Conservation (phyloP, 148 eudicot genomes). For the Spergularia bocconei region DNA sequence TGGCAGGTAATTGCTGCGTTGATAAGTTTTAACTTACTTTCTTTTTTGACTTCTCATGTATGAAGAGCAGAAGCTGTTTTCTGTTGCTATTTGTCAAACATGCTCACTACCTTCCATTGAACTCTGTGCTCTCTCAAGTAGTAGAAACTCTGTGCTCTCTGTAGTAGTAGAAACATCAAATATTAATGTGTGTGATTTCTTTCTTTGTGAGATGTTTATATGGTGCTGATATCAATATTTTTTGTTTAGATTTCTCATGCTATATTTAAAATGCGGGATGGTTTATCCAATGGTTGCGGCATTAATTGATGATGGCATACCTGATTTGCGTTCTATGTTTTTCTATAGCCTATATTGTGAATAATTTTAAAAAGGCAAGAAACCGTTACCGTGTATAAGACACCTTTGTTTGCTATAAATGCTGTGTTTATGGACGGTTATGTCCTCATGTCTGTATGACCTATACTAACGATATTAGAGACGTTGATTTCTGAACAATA, state of each 20-base stretch:
- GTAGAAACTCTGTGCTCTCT: background rate
- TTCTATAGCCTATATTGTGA: background rate
- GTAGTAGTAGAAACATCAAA: background rate
- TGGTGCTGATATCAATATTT: background rate
- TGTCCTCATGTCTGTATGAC: background rate
- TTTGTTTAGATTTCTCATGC: background rate
- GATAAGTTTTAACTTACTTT: background rate
- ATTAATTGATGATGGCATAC: background rate
- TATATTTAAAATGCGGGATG: background rate
- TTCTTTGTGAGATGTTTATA: background rate
- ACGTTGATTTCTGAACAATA: background rate
- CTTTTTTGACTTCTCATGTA: conserved; percentile 2
- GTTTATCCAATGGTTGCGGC: background rate
- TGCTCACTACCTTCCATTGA: background rate
- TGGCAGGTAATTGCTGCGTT: conserved; percentile 25
- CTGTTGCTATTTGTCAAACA: background rate
- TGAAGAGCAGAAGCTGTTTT: background rate
- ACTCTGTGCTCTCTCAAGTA: background rate
- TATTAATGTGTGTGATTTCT: background rate
- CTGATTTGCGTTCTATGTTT: background rate
- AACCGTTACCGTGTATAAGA: background rate
- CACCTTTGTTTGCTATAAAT: background rate
- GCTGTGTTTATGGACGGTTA: background rate
- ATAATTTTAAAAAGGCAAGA: background rate
- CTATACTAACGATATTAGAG: background rate